Base-by-base conservation (phyloP, 495 filamentous ascomycete species). In the Trichoderma gamsii region DNA sequence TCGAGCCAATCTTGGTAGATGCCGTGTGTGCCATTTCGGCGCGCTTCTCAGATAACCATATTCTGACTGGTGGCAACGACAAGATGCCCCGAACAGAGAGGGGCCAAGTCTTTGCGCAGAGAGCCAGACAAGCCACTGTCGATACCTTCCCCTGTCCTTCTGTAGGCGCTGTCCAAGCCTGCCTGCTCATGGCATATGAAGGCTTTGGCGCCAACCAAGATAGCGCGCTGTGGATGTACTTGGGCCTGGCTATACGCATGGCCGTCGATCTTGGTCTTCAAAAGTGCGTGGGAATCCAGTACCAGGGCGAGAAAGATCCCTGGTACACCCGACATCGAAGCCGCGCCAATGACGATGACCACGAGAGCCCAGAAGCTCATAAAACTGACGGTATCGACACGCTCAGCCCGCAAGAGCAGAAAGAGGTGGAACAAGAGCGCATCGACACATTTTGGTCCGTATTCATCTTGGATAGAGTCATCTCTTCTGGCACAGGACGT, bases 161-260 rank as follows among this genome's bases (percentile, higher is more conserved):
- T 13, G 85, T 96, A 25, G 86, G 88, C 61, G 90, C 88, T 56
- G 89, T 92, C 4, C 91, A 94, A 71, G 90, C 91, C 8, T 92
- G 88, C 63, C 77, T 96, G 38, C 76, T 96, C 56, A 83, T 96
- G 75, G 91, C 91, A 0, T 96, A 96, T 75, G 89, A 93, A 70
- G 88, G 91, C 52, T 96, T 96, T 69, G 92, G 92, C 15, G 88
- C 89, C 25, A 91, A 92, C 71, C 89, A 90, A 69, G 92, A 94
- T 73, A 94, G 91, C 75, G 90, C 91, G 3, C 79, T 96, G 21
- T 96, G 91, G 92, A 94, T 93, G 91, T 93, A 93, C 71, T 79
- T 94, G 18, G 92, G 92, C 0, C 87, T 91, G 68, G 88, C 91
- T 0, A 94, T 96, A 70, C 85, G 92, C 32, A 92, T 96, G 90